Base-by-base conservation (phyloP, 2,329 filamentous ascomycete genomes). In the Fusarium miscanthi region DNA sequence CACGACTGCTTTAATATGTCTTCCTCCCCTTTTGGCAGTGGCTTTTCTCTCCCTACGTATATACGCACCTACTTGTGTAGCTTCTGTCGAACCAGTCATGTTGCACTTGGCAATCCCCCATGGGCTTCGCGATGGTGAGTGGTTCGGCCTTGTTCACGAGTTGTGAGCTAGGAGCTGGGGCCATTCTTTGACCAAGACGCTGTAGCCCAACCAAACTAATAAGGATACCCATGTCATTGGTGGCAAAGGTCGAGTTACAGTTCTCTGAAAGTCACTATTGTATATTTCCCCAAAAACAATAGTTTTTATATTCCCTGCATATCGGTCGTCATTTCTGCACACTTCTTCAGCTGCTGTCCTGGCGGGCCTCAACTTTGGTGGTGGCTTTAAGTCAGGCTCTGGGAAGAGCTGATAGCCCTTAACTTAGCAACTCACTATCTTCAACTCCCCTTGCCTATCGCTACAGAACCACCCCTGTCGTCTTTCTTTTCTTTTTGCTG, bases 391-490 rank as follows among this genome's bases (percentile, higher is more conserved):
- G 46, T 30, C 46, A 31, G 49, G 41, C 58, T 40, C 58, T 57
- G 38, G 56, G 70, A 56, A 53, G 38, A 61, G 46, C 57, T 58
- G 56, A 67, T 51, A 66, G 51, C 30, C 52, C 27, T 63, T 54
- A 33, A 42, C 53, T 70, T 54, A 37, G 45, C 62, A 71, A 48
- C 54, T 73, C 52, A 53, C 63, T 56, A 69, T 62, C 63, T 53
- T 45, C 27, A 56, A 38, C 38, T 63, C 31, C 45, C 66, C 66
- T 65, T 66, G 61, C 41, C 53, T 42, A 38, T 42, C 63, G 53
- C 54, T 73, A 62, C 70, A 59, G 66, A 73, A 53, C 43, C 51
- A 56, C 66, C 70, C 70, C 70, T 73, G 70, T 63, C 61, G 8
- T 17, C 13, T 62, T 64, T 72, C 48, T 48, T 69, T 72, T 61